phyloP scores from a whole-genome alignment of 345 rosid genomes.

The Salix suchowensis region DNA sequence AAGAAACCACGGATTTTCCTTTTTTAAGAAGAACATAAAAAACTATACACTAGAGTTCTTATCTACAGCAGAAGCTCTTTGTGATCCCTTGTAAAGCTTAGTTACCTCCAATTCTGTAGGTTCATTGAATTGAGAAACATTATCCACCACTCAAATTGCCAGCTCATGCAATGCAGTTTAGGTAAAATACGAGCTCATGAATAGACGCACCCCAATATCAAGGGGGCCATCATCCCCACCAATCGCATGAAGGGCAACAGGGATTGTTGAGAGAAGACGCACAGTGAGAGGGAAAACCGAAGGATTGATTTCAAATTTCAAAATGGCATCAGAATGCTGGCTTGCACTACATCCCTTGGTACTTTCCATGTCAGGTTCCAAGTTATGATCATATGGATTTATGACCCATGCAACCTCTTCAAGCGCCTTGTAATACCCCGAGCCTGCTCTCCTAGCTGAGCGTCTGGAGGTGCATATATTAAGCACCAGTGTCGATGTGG shows the following conservation, averaged over 20 bases:
- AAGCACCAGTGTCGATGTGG: constrained; percentile 74
- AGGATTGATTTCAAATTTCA: constrained; percentile 37
- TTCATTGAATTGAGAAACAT: constrained; percentile 14
- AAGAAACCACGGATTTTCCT: constrained; percentile 2
- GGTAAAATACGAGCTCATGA: constrained; percentile 61
- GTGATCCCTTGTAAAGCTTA: constrained; percentile 5
- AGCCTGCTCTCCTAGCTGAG: constrained; percentile 38
- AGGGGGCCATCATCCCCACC: constrained; percentile 82
- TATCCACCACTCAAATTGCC: constrained; percentile 9
- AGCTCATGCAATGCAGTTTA: constrained; percentile 10
- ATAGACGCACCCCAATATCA: constrained; percentile 68
- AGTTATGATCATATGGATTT: constrained; percentile 44
- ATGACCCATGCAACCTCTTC: constrained; percentile 51
- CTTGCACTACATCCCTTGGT: background rate
- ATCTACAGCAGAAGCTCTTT: constrained; percentile 34
- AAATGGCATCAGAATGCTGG: constrained; percentile 3
- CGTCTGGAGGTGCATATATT: constrained; percentile 35
- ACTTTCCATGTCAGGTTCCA: constrained; percentile 18
- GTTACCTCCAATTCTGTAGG: constrained; percentile 17
- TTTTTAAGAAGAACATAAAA: background rate
- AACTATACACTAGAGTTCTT: constrained; percentile 28
- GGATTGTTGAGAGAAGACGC: constrained; percentile 64
- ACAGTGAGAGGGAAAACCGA: constrained; percentile 65
- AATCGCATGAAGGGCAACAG: constrained; percentile 70
- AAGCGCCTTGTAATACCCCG: constrained; percentile 40